Evolutionary conservation across 352 stramenopile genomes (phyloP).

Genomic region (Phytopythium mirpurense): DNA sequence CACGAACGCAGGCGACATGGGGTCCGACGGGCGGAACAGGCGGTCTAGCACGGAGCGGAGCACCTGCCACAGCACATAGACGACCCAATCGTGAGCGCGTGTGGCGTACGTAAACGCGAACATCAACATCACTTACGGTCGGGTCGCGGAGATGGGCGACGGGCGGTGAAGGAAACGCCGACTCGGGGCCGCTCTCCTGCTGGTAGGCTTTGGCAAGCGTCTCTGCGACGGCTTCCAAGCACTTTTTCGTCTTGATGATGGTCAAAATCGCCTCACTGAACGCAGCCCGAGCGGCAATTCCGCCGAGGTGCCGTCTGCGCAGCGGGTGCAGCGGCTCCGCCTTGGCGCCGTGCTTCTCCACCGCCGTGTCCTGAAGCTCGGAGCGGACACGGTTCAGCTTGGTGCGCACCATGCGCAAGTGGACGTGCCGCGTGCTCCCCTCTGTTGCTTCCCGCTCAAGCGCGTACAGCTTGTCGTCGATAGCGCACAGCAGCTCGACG

Average conservation of each 20-base stretch:
- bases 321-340: slow-evolving; percentile 72
- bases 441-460: slow-evolving; percentile 34
- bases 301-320: slow-evolving; percentile 35
- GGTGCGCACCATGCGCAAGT: slow-evolving; percentile 55
- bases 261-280: slow-evolving; percentile 71
- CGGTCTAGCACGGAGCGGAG: slow-evolving; percentile 72
- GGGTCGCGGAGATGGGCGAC: slow-evolving; percentile 68
- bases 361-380: slow-evolving; percentile 72
- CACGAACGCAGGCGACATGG: slow-evolving; percentile 45
- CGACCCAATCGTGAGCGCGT: too few species aligned
- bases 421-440: slow-evolving; percentile 23
- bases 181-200: slow-evolving; percentile 7
- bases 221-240: slow-evolving; percentile 50
- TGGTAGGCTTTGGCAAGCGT: slow-evolving; percentile 69
- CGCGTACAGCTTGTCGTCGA: slow-evolving; percentile 62
- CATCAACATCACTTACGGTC: slow-evolving; percentile 30
- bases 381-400: slow-evolving; percentile 68
- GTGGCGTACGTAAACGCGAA: too few species aligned
- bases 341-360: slow-evolving; percentile 57
- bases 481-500: slow-evolving; percentile 63
- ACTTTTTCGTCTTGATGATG: slow-evolving; percentile 74
- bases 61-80: slow-evolving; percentile 26
- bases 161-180: slow-evolving; percentile 29
- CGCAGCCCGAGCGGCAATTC: slow-evolving; percentile 47
- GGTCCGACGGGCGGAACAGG: slow-evolving; percentile 75